Base-by-base conservation (phyloP, 345 rosid genomes). In the Durio zibethinus region DNA sequence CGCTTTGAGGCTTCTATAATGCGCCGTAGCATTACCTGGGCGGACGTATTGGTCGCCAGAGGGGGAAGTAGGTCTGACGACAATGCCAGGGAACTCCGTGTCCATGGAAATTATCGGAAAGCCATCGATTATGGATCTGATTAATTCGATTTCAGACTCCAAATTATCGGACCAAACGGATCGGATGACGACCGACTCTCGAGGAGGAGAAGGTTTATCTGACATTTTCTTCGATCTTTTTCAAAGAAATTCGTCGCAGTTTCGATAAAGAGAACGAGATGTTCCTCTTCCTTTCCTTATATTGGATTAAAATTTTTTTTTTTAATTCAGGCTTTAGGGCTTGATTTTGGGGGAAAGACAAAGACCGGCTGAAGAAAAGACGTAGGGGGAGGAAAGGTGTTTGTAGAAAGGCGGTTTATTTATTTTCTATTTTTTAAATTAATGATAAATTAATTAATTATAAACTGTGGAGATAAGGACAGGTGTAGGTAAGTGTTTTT, bases 51-150 rank as follows among this genome's bases (percentile, higher is more conserved):
- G 53, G 56, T 73, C 76, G 1, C 29, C 78, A 0, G 7, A 48
- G 10, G 67, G 47, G n/a, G 16, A 12, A 7, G 10, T 5, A 4
- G 85, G 80, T 29, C 81, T 80, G 61, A 84, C 76, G 4, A 91
- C 89, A 42, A 88, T 68, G 42, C 95, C 93, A 25, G 95, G 95
- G 59, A 91, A 89, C 87, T 91, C 91, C 5, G 95, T 91, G 76
- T 91, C 95, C 91, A 91, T 89, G 2, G 95, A 77, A 23, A 91
- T 83, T 15, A 82, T 50, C 25, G 90, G 87, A 68, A 72, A 86
- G 4, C 10, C 11, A 25, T 84, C 85, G 53, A 88, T 57, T 21
- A 80, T 60, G 8, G 78, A 68, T 45, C 87, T 74, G 76, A 91
- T 91, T 72, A 87, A 52, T 16, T 67, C 16, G 72, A 91, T 81